phyloP scores from a whole-genome alignment of 495 filamentous ascomycete genomes.

The Xylaria longipes region DNA sequence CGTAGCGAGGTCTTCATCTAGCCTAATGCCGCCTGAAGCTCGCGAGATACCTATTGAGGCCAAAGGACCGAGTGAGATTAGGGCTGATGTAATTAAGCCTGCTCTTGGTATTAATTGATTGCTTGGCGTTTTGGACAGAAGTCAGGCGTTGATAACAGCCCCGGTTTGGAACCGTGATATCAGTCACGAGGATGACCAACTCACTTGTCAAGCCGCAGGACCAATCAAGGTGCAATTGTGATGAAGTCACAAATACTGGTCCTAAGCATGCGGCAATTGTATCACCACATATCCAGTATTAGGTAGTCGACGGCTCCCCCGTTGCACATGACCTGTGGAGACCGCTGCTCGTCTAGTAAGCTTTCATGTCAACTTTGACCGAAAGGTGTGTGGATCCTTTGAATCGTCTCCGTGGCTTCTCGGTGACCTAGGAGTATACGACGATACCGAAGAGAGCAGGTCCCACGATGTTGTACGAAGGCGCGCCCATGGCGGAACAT shows the following conservation, averaged over 20 bases:
- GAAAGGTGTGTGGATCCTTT: background rate
- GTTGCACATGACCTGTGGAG: background rate
- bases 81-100: background rate
- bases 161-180: background rate
- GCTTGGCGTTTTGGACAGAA: background rate
- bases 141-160: background rate
- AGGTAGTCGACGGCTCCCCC: background rate
- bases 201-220: background rate
- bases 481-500: conserved; percentile 3
- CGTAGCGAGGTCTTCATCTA: background rate
- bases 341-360: background rate
- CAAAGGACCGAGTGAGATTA: background rate
- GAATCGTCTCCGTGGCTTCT: background rate
- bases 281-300: background rate
- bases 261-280: background rate
- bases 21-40: background rate
- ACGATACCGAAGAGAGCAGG: background rate
- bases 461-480: background rate
- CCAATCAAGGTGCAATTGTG: background rate
- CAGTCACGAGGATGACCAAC: background rate
- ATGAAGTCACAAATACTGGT: background rate
- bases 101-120: background rate
- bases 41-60: background rate
- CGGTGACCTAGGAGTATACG: background rate
- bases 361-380: background rate